phyloP scores from a whole-genome alignment of 345 rosid genomes.

The Populus simonii region DNA sequence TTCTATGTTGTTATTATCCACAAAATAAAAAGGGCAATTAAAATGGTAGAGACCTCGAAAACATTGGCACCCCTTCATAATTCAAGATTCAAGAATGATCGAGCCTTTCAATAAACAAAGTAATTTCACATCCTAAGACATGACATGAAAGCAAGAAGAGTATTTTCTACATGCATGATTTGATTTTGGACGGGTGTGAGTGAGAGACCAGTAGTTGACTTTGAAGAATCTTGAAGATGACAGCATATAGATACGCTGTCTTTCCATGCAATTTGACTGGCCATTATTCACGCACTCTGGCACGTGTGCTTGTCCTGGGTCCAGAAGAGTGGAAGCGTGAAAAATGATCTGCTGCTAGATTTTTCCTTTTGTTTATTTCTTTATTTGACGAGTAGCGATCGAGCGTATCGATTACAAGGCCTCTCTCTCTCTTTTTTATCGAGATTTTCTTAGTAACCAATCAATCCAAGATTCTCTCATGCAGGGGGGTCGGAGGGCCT shows the following conservation, averaged over 20 bases:
- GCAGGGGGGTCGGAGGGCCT: neutral
- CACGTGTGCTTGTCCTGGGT: slow-evolving; percentile 19
- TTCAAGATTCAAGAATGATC: no score
- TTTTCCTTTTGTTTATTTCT: neutral
- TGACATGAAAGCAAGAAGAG: no score
- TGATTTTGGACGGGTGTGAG: neutral
- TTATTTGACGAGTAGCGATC: neutral
- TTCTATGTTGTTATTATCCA: no score
- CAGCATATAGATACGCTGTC: neutral
- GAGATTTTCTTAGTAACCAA: neutral
- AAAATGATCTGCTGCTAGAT: slow-evolving; percentile 10
- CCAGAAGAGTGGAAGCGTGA: slow-evolving; percentile 6
- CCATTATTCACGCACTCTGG: slow-evolving; percentile 8
- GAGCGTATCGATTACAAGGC: neutral
- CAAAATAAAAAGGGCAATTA: no score
- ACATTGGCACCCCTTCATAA: no score
- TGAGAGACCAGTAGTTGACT: slow-evolving; percentile 29
- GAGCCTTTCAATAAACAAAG: no score
- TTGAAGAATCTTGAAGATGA: slow-evolving; percentile 13
- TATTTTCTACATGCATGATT: neutral
- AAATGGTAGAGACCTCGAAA: no score
- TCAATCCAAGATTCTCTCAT: neutral
- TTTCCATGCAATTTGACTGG: neutral
- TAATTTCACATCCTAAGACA: no score
- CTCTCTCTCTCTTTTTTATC: neutral